Evolutionary conservation across 768 basidiomycete species (phyloP).

Genomic region (Xanthoconium stramineum): DNA sequence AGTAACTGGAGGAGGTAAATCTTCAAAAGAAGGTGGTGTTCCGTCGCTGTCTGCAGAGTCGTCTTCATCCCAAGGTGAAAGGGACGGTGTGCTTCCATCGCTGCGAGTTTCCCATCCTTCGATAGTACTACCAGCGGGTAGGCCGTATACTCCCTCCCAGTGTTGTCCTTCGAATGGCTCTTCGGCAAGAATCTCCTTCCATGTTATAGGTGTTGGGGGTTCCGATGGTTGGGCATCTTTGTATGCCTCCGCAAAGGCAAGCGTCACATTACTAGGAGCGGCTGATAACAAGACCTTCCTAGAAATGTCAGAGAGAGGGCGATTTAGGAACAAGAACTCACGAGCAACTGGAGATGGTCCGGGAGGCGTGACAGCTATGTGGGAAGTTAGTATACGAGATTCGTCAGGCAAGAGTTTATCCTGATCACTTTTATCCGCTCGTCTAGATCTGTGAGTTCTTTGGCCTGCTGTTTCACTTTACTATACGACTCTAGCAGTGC

Average conservation of each 20-base stretch:
- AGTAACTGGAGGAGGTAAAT: conserved; percentile 6
- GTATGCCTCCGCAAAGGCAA: conserved; percentile 52
- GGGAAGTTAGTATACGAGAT: conserved; percentile 1
- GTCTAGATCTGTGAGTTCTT: conserved; percentile 57
- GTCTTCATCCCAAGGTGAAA: conserved; percentile 63
- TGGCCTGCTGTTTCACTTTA: conserved; percentile 48
- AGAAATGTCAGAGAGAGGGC: conserved; percentile 1
- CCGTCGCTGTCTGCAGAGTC: conserved; percentile 30
- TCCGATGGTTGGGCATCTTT: conserved; percentile 36
- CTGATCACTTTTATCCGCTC: conserved; percentile 55
- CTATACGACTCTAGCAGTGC: conserved; percentile 55
- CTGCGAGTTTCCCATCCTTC: conserved; percentile 45
- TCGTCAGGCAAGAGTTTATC: not conserved
- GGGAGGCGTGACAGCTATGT: conserved; percentile 56
- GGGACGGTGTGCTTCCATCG: conserved; percentile 60
- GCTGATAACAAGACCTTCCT: conserved; percentile 54
- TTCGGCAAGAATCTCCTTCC: conserved; percentile 76
- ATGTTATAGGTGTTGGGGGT: conserved; percentile 49
- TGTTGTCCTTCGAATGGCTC: conserved; percentile 86
- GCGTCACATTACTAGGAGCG: conserved; percentile 47
- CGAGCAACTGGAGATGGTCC: conserved; percentile 71
- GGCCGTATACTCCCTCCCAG: conserved; percentile 71
- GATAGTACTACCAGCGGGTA: conserved; percentile 45
- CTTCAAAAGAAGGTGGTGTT: conserved; percentile 11
- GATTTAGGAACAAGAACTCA: conserved; percentile 31